These are phyloP conservation scores for Schizophyllum amplum DNA, from an alignment of 1,284 basidiomycete genomes.

Conservation along the genomic window DNA sequence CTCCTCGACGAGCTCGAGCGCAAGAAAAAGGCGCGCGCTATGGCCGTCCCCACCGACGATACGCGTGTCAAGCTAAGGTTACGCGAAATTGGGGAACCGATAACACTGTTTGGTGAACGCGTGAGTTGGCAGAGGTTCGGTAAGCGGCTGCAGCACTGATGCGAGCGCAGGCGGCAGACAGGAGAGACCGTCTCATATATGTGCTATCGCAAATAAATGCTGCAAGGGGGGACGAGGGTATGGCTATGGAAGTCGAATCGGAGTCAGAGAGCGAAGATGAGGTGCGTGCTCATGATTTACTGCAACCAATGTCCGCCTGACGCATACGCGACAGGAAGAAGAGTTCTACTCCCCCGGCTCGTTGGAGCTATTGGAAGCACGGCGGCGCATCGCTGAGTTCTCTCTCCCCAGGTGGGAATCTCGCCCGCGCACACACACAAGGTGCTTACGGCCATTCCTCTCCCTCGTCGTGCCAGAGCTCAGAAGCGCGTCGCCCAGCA, in stretches of 20 bases:
- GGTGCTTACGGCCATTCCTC: constrained; percentile 61
- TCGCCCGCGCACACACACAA: constrained; percentile 42
- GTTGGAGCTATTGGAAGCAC: constrained; percentile 75
- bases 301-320: constrained; percentile 1
- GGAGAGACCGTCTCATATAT: constrained; percentile 90
- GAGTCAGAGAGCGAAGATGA: constrained; percentile 68
- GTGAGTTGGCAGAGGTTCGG: constrained; percentile 40
- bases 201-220: constrained; percentile 85
- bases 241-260: constrained; percentile 62
- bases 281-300: constrained; percentile 29
- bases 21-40: constrained; percentile 87
- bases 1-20: constrained; percentile 89
- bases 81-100: constrained; percentile 90
- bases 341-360: constrained; percentile 96
- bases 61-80: constrained; percentile 83
- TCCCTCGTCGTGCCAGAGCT: constrained; percentile 62
- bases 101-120: constrained; percentile 95
- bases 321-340: constrained; percentile 49
- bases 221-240: constrained; percentile 66
- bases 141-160: constrained; percentile 12
- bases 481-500: constrained; percentile 87
- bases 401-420: constrained; percentile 87
- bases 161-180: constrained; percentile 60
- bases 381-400: constrained; percentile 82
- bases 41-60: constrained; percentile 97